Evolutionary conservation across 805 yeast species (phyloP).

Genomic region (Yamadazyma kitorensis): DNA sequence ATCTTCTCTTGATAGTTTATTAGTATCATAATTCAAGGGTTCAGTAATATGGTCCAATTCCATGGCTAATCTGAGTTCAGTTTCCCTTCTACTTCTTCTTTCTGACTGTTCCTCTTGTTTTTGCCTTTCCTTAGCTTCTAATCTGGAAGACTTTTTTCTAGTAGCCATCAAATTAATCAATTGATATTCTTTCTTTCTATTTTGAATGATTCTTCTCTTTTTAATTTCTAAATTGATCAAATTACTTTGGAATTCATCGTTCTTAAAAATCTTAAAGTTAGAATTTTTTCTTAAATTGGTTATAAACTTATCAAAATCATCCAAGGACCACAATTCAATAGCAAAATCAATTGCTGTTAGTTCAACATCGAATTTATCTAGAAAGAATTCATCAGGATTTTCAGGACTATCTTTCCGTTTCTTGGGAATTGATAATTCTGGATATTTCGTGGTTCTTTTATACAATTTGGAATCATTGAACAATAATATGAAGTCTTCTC

Average conservation of each 20-base stretch:
- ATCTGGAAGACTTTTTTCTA: constrained; percentile 70
- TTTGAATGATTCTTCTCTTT: constrained; percentile 51
- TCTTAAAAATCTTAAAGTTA: constrained; percentile 3
- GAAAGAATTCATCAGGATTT: constrained; percentile 27
- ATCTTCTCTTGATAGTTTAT: constrained; percentile 31
- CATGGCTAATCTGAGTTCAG: constrained; percentile 42
- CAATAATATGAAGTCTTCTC: constrained; percentile 34
- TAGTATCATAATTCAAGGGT: constrained; percentile 13
- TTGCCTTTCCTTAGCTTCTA: constrained; percentile 59
- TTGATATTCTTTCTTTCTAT: constrained; percentile 60
- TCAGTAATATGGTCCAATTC: constrained; percentile 21
- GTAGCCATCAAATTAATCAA: constrained; percentile 62
- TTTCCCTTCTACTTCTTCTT: constrained; percentile 28
- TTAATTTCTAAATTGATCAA: constrained; percentile 38
- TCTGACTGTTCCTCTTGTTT: constrained; percentile 52
- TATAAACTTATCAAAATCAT: constrained; percentile 25
- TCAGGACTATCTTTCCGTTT: constrained; percentile 32
- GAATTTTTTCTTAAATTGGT: constrained; percentile 17
- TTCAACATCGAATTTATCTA: constrained; percentile 30
- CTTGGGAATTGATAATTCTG: constrained; percentile 30
- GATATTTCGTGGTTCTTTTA: constrained; percentile 26
- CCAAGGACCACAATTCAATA: constrained; percentile 27
- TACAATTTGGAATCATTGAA: constrained; percentile 56
- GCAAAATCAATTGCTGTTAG: constrained; percentile 24
- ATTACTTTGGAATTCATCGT: constrained; percentile 8